These are phyloP conservation scores for Rhizoclosmatium globosum DNA, from an alignment of 192 early-diverging fungal species.

Conservation along the genomic window DNA sequence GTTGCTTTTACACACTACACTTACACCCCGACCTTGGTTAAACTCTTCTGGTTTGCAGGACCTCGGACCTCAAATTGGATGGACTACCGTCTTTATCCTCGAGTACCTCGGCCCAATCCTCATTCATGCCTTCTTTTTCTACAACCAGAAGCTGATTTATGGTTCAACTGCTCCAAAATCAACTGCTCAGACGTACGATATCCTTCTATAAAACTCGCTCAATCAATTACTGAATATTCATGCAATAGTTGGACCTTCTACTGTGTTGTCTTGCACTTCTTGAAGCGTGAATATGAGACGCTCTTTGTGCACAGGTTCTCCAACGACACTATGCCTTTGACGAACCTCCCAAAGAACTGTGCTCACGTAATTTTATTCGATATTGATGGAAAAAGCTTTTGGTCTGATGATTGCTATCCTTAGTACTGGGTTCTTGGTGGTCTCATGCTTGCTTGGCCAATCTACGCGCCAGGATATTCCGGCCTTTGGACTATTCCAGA, in stretches of 20 bases:
- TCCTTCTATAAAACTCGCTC: not conserved
- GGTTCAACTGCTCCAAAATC: constrained; percentile 68
- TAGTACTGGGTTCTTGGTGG: constrained; percentile 90
- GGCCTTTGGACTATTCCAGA: constrained; percentile 55
- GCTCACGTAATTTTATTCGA: constrained; percentile 59
- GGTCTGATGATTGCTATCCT: not conserved
- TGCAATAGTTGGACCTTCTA: constrained; percentile 42
- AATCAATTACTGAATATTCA: not conserved
- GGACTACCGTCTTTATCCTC: constrained; percentile 91
- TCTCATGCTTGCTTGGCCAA: constrained; percentile 82
- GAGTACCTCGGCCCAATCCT: constrained; percentile 93
- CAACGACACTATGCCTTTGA: constrained; percentile 94
- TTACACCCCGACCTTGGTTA: constrained; percentile 49
- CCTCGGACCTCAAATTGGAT: constrained; percentile 87
- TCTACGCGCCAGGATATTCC: constrained; percentile 83
- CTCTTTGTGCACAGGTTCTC: constrained; percentile 92
- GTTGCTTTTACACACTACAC: not conserved
- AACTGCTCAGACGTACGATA: constrained; percentile 66
- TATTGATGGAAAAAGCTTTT: not conserved
- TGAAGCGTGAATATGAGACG: constrained; percentile 94
- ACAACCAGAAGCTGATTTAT: constrained; percentile 74
- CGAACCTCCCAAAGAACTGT: constrained; percentile 95
- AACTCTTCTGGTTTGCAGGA: constrained; percentile 37
- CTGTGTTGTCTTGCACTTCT: constrained; percentile 83
- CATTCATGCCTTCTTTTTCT: constrained; percentile 88